Base-by-base conservation (phyloP, 83 land plant species). In the Picea abies region DNA sequence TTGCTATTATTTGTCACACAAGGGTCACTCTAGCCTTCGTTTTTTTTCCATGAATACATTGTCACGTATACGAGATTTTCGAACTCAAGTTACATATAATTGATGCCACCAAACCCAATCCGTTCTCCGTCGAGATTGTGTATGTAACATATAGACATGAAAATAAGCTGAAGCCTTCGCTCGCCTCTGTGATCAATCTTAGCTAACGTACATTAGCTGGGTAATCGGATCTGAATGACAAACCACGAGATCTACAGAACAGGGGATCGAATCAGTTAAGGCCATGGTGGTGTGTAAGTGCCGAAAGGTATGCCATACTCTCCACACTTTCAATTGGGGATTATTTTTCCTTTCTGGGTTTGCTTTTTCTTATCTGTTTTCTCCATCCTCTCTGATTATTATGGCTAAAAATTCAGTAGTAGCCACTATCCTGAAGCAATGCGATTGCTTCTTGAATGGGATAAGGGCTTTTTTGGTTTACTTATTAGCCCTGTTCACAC, bases 251-350 rank as follows among this genome's bases (percentile, higher is more conserved):
- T 72, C 73, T 39, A n/a, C 25, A 72, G 23, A 16, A 20, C 58
- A 44, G 25, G 76, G 25, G n/a, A 8, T 72, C 25, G 15, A 72
- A 41, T 44, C 76, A 20, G 58, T 72, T 0, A 72, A 39, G 49
- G 89, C 90, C 83, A 96, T 96, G 98, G 98, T 96, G 87, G 98
- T 96, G 82, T 96, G 98, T 89, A 93, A 92, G 85, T 96, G 98
- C 86, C 96, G 96, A 79, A 96, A 96, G 96, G 98, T 95, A 87
- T 4, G 17, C 60, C 35, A 66, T 4, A 41, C 25, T 29, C 9
- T 80, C 60, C 35, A 66, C 1, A 41, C 25, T 29, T 15, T 80
- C 37, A 70, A 70, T 16, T 41, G 35, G 49, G 49, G 49, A 7
- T 72, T 72, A n/a, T 49, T 41, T 12, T 41, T 41, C 8, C 49